phyloP scores from a whole-genome alignment of 352 stramenopile species.

The Phytopythium sindhum region DNA sequence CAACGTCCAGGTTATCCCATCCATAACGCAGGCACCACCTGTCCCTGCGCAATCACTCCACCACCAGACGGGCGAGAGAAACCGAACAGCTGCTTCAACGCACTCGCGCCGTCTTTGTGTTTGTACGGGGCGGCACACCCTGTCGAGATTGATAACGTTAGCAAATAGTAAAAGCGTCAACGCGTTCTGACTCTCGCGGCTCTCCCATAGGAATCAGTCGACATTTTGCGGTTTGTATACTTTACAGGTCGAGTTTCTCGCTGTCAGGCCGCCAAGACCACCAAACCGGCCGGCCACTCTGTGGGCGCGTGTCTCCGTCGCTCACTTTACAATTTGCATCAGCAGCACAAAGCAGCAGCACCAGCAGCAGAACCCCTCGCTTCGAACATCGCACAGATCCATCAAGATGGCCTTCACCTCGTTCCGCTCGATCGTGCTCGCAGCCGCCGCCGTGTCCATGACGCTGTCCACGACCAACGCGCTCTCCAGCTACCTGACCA shows the following conservation, averaged over 20 bases:
- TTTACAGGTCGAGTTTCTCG: no score
- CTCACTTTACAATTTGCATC: constrained; percentile 6
- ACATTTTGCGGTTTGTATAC: no score
- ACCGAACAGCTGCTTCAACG: not conserved
- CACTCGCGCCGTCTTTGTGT: not conserved
- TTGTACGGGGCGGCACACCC: no score
- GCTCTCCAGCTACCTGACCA: constrained; percentile 22
- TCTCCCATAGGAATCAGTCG: no score
- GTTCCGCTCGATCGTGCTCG: constrained; percentile 5
- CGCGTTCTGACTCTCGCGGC: not conserved
- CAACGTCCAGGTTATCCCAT: no score
- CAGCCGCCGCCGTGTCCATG: constrained; percentile 18
- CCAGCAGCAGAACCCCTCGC: not conserved
- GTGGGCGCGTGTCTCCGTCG: not conserved
- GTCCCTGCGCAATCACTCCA: no score
- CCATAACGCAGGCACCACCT: not conserved
- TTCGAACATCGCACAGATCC: not conserved
- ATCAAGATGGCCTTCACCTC: constrained; percentile 4
- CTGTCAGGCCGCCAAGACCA: no score
- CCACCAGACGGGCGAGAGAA: not conserved
- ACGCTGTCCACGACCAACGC: constrained; percentile 17
- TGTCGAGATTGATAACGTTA: no score
- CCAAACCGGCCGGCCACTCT: no score
- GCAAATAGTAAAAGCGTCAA: constrained; percentile 6
- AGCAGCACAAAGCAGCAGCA: not conserved